Conservation (phyloP, 2,329 filamentous ascomycete genomes). For the Fusarium sp. region DNA sequence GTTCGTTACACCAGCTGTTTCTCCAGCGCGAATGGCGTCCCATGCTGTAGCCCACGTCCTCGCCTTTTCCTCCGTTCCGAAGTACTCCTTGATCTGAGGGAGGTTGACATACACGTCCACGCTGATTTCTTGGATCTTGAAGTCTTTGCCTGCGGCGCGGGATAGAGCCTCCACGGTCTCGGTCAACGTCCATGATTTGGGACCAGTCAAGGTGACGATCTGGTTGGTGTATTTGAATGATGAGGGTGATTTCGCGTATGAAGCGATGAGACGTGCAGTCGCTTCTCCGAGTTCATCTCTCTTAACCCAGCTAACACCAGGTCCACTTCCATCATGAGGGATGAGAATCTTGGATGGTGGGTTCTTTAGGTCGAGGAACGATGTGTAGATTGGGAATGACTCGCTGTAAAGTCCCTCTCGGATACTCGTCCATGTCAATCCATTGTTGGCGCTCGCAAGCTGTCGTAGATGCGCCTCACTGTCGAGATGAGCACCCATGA, state of each 20-base stretch:
- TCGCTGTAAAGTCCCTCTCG: constrained; percentile 37
- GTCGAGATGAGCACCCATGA: constrained; percentile 34
- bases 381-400: constrained; percentile 35
- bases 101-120: constrained; percentile 30
- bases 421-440: constrained; percentile 27
- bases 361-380: constrained; percentile 24
- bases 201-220: constrained; percentile 18
- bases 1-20: constrained; percentile 10
- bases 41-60: constrained; percentile 35
- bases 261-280: constrained; percentile 20
- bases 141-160: not conserved
- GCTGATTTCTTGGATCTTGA: constrained; percentile 12
- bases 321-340: constrained; percentile 25
- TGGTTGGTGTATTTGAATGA: constrained; percentile 1
- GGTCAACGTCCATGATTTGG: not conserved
- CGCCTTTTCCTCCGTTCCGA: constrained; percentile 4
- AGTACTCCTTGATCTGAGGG: constrained; percentile 12
- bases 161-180: constrained; percentile 16
- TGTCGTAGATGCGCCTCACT: constrained; percentile 17
- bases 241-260: not conserved
- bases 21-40: constrained; percentile 28
- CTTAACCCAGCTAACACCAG: constrained; percentile 32
- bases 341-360: not conserved
- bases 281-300: constrained; percentile 36
- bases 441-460: not conserved